Evolutionary conservation across 352 stramenopile genomes (phyloP), one percentile per base, ranked within the genome.

Genomic region (Phytophthora pisi): DNA sequence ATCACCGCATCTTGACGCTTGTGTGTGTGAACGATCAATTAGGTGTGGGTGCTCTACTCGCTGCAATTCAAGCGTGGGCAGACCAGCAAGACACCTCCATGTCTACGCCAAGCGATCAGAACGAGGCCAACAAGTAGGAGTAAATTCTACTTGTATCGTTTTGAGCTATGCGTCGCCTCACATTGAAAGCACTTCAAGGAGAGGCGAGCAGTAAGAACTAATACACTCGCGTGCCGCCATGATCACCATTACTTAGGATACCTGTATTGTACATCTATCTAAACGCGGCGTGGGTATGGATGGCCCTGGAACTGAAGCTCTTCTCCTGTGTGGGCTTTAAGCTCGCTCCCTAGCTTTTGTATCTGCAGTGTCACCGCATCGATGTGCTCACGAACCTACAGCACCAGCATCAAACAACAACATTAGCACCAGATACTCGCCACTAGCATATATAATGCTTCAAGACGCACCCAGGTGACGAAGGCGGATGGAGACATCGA

Each of bases 41-140:
- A 94, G 88, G 82, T 38, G 72, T 95, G n/a, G 85, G 88, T 40
- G 88, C 84, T 2, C 86, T 95, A 61, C 64, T 95, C 20, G 85
- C 82, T 7, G 84, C 84, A 28, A 89, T 95, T 40, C 85, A 93
- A 59, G 81, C 84, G 65, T 93, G 86, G 86, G 86, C 78, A 28
- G 76, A 92, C 57, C 77, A 87, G 30, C 82, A 89, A 63, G 69
- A 82, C 64, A 66, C 70, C 8, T 30, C 56, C 49, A 88, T 88
- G 82, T 50, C 67, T 15, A 40, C 30, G n/a, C 18, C 57, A 5
- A 63, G 42, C 47, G 61, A 71, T 46, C 45, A 66, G 49, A 62
- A 15, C 51, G 57, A 68, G 30, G 11, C 47, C 11, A 58, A 46
- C 56, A 64, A 72, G 50, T 73, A 70, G 63, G 24, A 42, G 51